phyloP scores from a whole-genome alignment of 2,329 filamentous ascomycete species.

The Coniochaeta hoffmannii region DNA sequence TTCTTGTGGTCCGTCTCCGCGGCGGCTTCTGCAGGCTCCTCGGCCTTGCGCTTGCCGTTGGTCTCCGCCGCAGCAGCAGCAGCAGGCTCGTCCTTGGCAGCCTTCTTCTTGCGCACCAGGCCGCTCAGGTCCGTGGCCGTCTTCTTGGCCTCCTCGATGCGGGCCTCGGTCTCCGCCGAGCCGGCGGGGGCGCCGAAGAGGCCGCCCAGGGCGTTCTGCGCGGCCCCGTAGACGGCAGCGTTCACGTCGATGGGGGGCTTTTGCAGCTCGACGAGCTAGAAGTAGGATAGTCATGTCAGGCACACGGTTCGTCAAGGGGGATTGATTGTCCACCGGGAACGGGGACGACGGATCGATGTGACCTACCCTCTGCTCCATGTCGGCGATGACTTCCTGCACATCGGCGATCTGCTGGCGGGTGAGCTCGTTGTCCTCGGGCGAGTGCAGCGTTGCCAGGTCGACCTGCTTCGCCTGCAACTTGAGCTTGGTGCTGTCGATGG shows the following conservation, averaged over 20 bases:
- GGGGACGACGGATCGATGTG: no score
- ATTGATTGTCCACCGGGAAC: no score
- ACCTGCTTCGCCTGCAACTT: slow-evolving; percentile 66
- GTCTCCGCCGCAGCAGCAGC: slow-evolving; percentile 17
- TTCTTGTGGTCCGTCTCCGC: slow-evolving; percentile 26
- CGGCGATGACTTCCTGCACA: slow-evolving; percentile 68
- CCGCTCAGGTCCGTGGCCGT: slow-evolving; percentile 65
- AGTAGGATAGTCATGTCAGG: background rate
- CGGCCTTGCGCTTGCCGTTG: slow-evolving; percentile 33
- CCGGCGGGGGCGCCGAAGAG: slow-evolving; percentile 58
- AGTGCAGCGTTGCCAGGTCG: slow-evolving; percentile 53
- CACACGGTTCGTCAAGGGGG: slow-evolving; percentile 14
- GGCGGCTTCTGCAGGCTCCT: slow-evolving; percentile 20
- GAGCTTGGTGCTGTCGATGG: slow-evolving; percentile 63
- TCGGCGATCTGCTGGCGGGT: slow-evolving; percentile 58
- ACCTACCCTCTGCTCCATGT: slow-evolving; percentile 68
- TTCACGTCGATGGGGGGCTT: slow-evolving; percentile 53
- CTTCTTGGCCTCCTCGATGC: slow-evolving; percentile 66
- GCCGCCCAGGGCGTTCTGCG: slow-evolving; percentile 44
- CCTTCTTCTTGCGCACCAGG: slow-evolving; percentile 62
- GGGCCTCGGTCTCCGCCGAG: slow-evolving; percentile 53
- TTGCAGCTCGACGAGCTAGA: slow-evolving; percentile 60
- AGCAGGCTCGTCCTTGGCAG: slow-evolving; percentile 25
- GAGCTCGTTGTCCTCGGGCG: slow-evolving; percentile 59
- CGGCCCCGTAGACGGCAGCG: slow-evolving; percentile 43